Evolutionary conservation across 2,329 filamentous ascomycete genomes (phyloP).

Genomic region (Colletotrichum tabaci): DNA sequence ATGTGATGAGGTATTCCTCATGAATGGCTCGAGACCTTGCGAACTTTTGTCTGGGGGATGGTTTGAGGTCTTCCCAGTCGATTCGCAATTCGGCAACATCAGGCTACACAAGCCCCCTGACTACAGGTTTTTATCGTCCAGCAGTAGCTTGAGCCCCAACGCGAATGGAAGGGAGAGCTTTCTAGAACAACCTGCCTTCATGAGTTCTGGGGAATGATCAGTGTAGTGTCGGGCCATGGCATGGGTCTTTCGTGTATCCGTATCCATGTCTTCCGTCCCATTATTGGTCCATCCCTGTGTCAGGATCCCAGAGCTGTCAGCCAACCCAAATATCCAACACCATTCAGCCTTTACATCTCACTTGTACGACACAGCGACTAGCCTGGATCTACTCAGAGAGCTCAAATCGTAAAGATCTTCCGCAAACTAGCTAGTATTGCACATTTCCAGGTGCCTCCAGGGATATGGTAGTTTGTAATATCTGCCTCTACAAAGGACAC

Average conservation of each 20-base stretch:
- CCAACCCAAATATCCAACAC: neutral
- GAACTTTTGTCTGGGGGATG: conserved; percentile 18
- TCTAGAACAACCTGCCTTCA: too few species aligned
- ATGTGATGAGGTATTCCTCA: neutral
- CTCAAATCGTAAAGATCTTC: too few species aligned
- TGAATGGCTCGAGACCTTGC: conserved; percentile 18
- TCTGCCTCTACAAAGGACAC: too few species aligned
- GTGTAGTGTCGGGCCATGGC: too few species aligned
- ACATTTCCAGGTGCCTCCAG: too few species aligned
- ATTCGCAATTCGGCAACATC: conserved; percentile 19
- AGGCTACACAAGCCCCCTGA: conserved; percentile 19
- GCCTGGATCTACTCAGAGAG: neutral
- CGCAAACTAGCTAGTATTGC: too few species aligned
- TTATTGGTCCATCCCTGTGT: conserved; percentile 27
- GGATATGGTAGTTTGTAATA: too few species aligned
- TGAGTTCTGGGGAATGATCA: too few species aligned
- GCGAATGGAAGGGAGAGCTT: too few species aligned
- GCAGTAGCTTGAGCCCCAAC: too few species aligned
- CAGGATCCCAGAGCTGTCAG: conserved; percentile 11
- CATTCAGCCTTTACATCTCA: neutral
- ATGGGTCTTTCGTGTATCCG: neutral
- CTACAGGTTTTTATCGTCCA: neutral
- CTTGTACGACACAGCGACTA: neutral
- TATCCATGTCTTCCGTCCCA: conserved; percentile 1
- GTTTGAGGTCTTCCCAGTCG: conserved; percentile 30